These are phyloP conservation scores for Aureobasidium leucospermi DNA, from an alignment of 2,329 filamentous ascomycete species.

Conservation along the genomic window DNA sequence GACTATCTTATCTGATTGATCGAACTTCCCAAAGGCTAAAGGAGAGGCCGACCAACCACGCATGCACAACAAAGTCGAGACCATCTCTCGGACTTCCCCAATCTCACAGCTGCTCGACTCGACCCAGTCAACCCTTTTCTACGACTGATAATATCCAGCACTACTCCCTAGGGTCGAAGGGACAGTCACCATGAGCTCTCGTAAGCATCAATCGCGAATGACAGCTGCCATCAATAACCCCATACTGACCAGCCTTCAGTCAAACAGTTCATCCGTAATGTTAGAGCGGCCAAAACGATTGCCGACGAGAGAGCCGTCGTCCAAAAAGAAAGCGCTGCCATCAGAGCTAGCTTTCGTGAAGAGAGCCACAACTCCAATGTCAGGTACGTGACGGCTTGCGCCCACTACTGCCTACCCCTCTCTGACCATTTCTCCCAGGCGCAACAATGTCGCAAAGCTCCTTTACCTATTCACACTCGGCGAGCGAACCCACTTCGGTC, in stretches of 20 bases:
- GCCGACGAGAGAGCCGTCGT: constrained; percentile 97
- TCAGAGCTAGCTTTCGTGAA: constrained; percentile 94
- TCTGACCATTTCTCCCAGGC: constrained; percentile 45
- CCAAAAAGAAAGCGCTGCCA: constrained; percentile 97
- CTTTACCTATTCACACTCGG: constrained; percentile 97
- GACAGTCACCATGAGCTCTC: constrained; percentile 48
- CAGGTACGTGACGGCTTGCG: constrained; percentile 52
- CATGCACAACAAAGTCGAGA: constrained; percentile 7
- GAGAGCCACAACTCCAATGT: constrained; percentile 89
- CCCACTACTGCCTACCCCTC: constrained; percentile 10
- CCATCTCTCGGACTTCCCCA: neutral
- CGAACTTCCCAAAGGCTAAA: neutral
- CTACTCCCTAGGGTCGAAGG: constrained; percentile 36
- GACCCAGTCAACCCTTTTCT: neutral
- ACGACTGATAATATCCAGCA: neutral
- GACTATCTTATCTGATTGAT: constrained; percentile 4
- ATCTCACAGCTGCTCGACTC: neutral
- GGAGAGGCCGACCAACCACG: neutral
- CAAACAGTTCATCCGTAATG: constrained; percentile 99
- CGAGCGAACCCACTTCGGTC: constrained; percentile 95
- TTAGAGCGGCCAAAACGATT: constrained; percentile 96
- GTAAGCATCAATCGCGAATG: constrained; percentile 32
- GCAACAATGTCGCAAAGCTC: constrained; percentile 98
- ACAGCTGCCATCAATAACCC: constrained; percentile 12
- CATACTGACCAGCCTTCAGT: constrained; percentile 49